Base-by-base conservation (phyloP, 1,284 basidiomycete genomes). In the Peniophora sp. region DNA sequence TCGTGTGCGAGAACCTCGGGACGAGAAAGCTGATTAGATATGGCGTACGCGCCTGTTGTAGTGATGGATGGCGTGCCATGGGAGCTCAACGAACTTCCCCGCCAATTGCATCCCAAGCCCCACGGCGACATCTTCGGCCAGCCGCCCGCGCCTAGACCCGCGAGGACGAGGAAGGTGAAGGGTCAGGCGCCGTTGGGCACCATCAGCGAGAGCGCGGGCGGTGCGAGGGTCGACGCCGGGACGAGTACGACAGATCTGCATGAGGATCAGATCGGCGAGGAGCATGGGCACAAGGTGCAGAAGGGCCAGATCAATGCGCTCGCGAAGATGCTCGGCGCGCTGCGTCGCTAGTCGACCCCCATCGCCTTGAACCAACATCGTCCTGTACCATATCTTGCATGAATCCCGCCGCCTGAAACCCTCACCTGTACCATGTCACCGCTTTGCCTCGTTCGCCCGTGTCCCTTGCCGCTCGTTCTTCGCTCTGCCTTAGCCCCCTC, bases 291-390 rank as follows among this genome's bases (percentile, higher is more conserved):
- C 74, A 90, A 87, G 71, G 85, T 88, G 62, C 85, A 87, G 71
- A 88, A 83, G 67, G 85, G 83, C 50, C 87, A 90, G 73, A 89
- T 89, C 72, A 84, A 85, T 58, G 78, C 87, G 36, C 71, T 90
- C 59, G 86, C 85, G 55, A 89, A 89, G 78, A 87, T 90, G 85
- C 69, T 90, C 55, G 88, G 83, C 54, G 85, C 85, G 48, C 66
- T 88, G 67, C 75, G 84, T 61, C 79, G 81, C 61, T 86, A 41
- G 37, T 32, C 27, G 27, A 32, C 27, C 12, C 27, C 6, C 6
- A n/a, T n/a, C n/a, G n/a, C n/a, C n/a, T n/a, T n/a, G 6, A 32
- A 32, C 27, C 27, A 32, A 5, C 27, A n/a, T n/a, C n/a, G n/a
- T n/a, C 27, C 27, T 32, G 27, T 32, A 32, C 27, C 27, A 32